Evolutionary conservation across 2,329 filamentous ascomycete species (phyloP).

Genomic region (Aspergillus luchuensis): DNA sequence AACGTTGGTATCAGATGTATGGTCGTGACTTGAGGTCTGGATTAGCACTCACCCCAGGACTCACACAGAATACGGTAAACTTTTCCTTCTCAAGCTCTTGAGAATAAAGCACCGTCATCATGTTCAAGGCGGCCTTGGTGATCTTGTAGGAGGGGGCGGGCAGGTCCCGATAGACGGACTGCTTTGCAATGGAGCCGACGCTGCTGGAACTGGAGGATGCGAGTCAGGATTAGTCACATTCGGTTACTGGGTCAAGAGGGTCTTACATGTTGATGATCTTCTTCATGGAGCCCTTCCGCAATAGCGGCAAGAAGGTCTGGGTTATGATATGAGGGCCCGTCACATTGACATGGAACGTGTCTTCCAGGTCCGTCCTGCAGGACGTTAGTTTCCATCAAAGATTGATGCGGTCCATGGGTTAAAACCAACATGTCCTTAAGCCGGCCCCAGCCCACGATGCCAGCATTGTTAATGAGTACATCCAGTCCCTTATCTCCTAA

Average conservation of each 20-base stretch:
- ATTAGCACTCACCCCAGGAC: conserved; percentile 46
- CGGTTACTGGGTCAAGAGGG: not conserved
- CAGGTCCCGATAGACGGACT: conserved; percentile 20
- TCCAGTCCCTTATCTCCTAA: conserved; percentile 48
- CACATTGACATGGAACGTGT: conserved; percentile 48
- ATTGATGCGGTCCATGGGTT: not conserved
- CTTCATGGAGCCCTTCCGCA: conserved; percentile 44
- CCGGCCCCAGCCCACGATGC: conserved; percentile 23
- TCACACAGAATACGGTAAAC: conserved; percentile 46
- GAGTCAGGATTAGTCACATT: not conserved
- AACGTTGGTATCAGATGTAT: not conserved
- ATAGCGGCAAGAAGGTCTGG: conserved; percentile 41
- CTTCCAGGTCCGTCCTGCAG: conserved; percentile 39
- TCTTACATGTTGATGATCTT: conserved; percentile 50
- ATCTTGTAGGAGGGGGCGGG: conserved; percentile 46
- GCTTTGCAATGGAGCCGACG: conserved; percentile 45
- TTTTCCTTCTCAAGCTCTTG: conserved; percentile 38
- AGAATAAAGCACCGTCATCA: conserved; percentile 44
- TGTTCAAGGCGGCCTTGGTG: conserved; percentile 53
- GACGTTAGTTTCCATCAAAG: not conserved
- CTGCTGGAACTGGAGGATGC: conserved; percentile 40
- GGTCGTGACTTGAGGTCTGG: not conserved
- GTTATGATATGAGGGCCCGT: conserved; percentile 45
- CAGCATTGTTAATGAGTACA: conserved; percentile 52
- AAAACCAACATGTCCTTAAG: conserved; percentile 29